Evolutionary conservation across 1,284 basidiomycete species (phyloP), one percentile per base, ranked within the genome.

Genomic region (Apiotrichum montevideense): DNA sequence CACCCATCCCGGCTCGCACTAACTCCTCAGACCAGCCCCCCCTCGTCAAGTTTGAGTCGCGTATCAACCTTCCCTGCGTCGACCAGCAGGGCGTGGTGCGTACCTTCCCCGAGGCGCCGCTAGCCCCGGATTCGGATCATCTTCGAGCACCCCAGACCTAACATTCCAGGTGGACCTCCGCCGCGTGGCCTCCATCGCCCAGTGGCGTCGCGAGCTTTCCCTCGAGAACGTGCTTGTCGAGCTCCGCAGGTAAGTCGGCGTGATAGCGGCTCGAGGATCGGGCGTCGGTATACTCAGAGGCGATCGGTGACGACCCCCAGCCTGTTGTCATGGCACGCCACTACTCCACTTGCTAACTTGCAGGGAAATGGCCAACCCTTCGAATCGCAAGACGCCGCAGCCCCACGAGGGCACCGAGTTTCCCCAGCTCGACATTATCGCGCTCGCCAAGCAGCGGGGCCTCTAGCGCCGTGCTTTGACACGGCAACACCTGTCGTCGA

Each of bases 61-160:
- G 85, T 61, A 90, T 98, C 67, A 97, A 97, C 75, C 81, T 98
- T n/a, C 95, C 96, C 1, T 97, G 94, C 70, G 94, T 98, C 63
- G 83, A 81, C 64, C 70, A 77, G 6, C 82, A 87, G 62, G 94
- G 95, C 50, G 83, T 78, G 53, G 80, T 79, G 57, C 59, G 76
- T 66, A 49, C 0, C 6, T 7, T 10, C 21, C 21, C 21, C 21
- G 21, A 21, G 21, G 21, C 21, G 21, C 21, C 21, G 21, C 21
- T 21, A 21, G 21, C 21, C 21, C 21, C 21, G 21, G 21, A 21
- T 21, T 21, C 21, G 21, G 21, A 21, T 21, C 8, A 39, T 39
- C 37, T 39, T 7, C 13, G 37, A 39, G 13, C 37, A 39, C 37
- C 37, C 37, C 37, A 39, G 37, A 39, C 13, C 37, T 39, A 39